A percentile compares a stretch with the other conserved stretches of the same genome.
Conservation (phyloP, 495 filamentous ascomycete genomes). For the Tricharina praecox region DNA sequence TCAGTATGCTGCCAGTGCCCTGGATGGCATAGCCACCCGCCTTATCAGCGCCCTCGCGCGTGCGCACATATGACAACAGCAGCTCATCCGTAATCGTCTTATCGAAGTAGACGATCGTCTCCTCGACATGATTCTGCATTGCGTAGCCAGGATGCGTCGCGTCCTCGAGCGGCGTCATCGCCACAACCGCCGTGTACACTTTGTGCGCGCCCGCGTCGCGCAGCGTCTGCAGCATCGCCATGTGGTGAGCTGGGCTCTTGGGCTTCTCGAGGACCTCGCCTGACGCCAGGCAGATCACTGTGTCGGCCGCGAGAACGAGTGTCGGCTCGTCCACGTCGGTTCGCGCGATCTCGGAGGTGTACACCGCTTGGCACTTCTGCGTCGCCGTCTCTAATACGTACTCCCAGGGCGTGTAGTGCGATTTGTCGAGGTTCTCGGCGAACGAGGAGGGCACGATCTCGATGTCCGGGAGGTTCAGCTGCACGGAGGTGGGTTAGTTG, state of each 20-base stretch:
- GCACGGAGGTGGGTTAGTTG: background rate
- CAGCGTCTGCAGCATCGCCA: slow-evolving; percentile 62
- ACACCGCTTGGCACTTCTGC: slow-evolving; percentile 65
- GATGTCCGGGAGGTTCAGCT: slow-evolving; percentile 36
- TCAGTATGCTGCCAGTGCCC: slow-evolving; percentile 64
- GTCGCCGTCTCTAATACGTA: slow-evolving; percentile 80
- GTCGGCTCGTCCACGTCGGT: slow-evolving; percentile 53
- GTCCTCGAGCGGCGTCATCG: slow-evolving; percentile 61
- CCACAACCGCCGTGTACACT: slow-evolving; percentile 65
- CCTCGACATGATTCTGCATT: slow-evolving; percentile 63
- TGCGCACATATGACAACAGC: slow-evolving; percentile 76
- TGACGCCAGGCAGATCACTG: slow-evolving; percentile 58
- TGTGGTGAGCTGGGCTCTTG: slow-evolving; percentile 56
- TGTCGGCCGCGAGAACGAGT: slow-evolving; percentile 81
- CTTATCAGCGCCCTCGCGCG: slow-evolving; percentile 87
- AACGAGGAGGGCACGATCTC: slow-evolving; percentile 67
- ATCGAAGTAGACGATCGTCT: slow-evolving; percentile 72
- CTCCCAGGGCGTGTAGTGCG: slow-evolving; percentile 55
- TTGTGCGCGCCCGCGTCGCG: slow-evolving; percentile 58
- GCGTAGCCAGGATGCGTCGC: slow-evolving; percentile 69
- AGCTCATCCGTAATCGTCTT: slow-evolving; percentile 58
- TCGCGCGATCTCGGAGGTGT: slow-evolving; percentile 35
- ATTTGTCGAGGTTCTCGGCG: slow-evolving; percentile 68
- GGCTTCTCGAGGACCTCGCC: slow-evolving; percentile 86
- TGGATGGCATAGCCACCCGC: slow-evolving; percentile 92